Evolutionary conservation across 352 stramenopile genomes (phyloP), one percentile per base, ranked within the genome.

Genomic region (Thalassiosira ordinaria): DNA sequence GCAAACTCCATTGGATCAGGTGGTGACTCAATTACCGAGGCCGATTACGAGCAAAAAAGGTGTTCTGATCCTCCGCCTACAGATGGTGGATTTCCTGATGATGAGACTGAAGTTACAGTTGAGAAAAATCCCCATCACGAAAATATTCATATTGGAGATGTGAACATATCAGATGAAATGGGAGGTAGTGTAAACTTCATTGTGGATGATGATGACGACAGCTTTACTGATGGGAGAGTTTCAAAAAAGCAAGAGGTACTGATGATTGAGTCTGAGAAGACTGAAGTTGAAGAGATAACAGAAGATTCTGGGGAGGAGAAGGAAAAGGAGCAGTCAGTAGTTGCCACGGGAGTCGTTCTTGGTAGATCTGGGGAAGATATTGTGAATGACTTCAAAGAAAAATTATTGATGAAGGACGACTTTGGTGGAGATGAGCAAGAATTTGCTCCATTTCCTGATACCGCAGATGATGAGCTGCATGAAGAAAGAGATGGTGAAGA

Each of bases 161-260:
- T 63, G 41, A 55, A 37, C 44, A 22, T n/a, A n/a, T n/a, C 64
- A 13, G 44, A 66, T 9, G 65, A 24, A 13, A 74, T 78, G 60
- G 55, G 41, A 31, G 55, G 41, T 1, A 75, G 47, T 41, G 9
- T 78, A 0, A 74, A 74, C 59, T 11, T 68, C 24, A 63, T 84
- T 22, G 72, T 84, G 33, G 69, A 84, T 35, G 52, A 74, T 44
- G 68, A 74, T 46, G 74, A 82, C 29, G 74, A 77, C 39, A 82
- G 66, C 39, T 73, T 78, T 22, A 64, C 31, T 7, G 53, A 49
- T 49, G 59, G 47, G 16, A 20, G 55, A 41, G 20, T 20, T 18
- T 56, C 24, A 29, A 52, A 35, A 66, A 37, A 31, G 31, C 18
- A 66, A 16, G 8, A 57, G 29, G 51, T 3, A n/a, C n/a, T n/a